These are phyloP conservation scores for Oenanthe javanica DNA, from an alignment of 140 eudicot species.

Conservation along the genomic window DNA sequence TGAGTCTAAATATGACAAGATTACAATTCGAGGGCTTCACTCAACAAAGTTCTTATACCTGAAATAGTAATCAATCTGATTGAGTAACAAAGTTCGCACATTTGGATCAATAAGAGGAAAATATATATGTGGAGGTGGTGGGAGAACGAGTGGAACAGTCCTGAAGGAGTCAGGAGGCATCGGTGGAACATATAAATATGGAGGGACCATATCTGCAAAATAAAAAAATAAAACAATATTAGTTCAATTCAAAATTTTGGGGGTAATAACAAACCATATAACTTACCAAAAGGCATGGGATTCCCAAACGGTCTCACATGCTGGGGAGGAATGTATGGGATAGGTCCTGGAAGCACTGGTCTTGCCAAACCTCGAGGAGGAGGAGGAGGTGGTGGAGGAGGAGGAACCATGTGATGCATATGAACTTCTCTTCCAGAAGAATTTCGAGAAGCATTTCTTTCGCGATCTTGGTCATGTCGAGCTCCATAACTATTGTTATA, in stretches of 20 bases:
- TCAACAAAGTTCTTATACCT: conserved; percentile 20
- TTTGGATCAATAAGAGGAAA: conserved; percentile 13
- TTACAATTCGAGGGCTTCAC: not conserved
- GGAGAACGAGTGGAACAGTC: conserved; percentile 7
- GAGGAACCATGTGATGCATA: conserved; percentile 26
- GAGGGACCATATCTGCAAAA: conserved; percentile 4
- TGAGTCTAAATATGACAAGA: not conserved
- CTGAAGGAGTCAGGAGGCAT: conserved; percentile 11
- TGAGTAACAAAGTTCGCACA: conserved; percentile 19
- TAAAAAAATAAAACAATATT: not conserved
- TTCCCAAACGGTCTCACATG: conserved; percentile 9
- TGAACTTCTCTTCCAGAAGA: conserved; percentile 33
- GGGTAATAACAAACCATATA: not conserved
- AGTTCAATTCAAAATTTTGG: not conserved
- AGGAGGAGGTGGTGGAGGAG: conserved; percentile 12
- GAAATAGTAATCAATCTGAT: conserved; percentile 65
- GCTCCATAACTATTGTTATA: conserved; percentile 49
- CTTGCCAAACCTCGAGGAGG: conserved; percentile 11
- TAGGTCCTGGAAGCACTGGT: conserved; percentile 6
- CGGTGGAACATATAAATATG: conserved; percentile 8
- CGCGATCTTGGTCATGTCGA: conserved; percentile 49
- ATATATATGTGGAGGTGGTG: not conserved
- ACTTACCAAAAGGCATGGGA: conserved; percentile 13
- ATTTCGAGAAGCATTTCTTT: conserved; percentile 32
- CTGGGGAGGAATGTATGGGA: conserved; percentile 2